Evolutionary conservation across 345 rosid species (phyloP), one percentile per base, ranked within the genome.

Genomic region (Toxicodendron radicans): DNA sequence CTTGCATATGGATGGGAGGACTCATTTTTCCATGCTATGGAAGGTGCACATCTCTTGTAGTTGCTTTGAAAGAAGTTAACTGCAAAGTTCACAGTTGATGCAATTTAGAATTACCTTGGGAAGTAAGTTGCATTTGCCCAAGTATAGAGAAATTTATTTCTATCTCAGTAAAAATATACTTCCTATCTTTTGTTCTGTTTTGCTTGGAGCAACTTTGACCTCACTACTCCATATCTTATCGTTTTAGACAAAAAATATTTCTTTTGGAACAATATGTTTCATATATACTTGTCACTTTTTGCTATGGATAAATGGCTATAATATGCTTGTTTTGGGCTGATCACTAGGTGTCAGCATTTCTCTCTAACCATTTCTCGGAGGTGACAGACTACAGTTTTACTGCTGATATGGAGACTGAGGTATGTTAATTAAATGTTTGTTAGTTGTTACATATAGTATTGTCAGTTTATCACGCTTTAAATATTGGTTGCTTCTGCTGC

Each of bases 331-430:
- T 78, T 69, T 68, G 57, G 5, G 68, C 38, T 73, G 71, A 60
- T 72, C 20, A 76, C 8, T 66, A 95, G 99, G 95, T 95, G 76
- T 91, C 99, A 57, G 99, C 99, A 78, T 95, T 93, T 83, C 98
- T 95, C 67, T 81, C 91, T 48, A 83, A 93, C 78, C 83, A 89
- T 81, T 95, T 95, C 82, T 81, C 96, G 0, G 99, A 95, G 87
- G 93, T 93, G 78, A 87, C 94, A 30, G 98, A 95, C 83, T 93
- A 90, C 78, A 89, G 98, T 85, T 95, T 95, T 76, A 95, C 99
- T 64, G 97, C 99, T 79, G 99, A 93, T 79, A 90, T 93, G 99
- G 99, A 95, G 86, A 83, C 87, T 43, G 97, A 95, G 93, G 98
- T 95, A 83, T 86, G 60, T 75, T 76, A 24, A 52, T 74, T 45